Base-by-base conservation (phyloP, 306 rosid species). In the Aeschynomene evenia region DNA sequence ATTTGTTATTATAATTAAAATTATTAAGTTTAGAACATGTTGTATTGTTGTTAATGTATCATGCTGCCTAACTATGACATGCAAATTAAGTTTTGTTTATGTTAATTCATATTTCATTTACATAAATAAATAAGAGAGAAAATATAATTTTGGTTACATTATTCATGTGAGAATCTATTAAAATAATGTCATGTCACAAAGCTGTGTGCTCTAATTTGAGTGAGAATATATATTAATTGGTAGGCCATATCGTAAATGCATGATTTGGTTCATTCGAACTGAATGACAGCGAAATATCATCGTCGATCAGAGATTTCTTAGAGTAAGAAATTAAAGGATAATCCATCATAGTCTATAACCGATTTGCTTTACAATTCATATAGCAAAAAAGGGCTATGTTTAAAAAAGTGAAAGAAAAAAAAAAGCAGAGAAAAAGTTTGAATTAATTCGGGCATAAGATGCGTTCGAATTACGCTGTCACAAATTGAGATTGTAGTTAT, bases 401-500 rank as follows among this genome's bases (percentile, higher is more conserved):
- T n/a, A n/a, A 5, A 45, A 15, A 15, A 15, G 22, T 28, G 3
- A 28, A 45, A 45, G 2, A 4, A 16, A 48, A 5, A 54, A 24
- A 14, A 6, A 0, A 3, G 28, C n/a, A 4, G 19, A 42, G 2
- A 24, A 13, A 37, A 4, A 19, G 37, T 36, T 46, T 46, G 43
- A 70, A n/a, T n/a, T 24, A 4, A 28, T 48, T 63, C 80, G 59
- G 83, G 45, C 51, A 65, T 53, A 23, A 5, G 64, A 80, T 63
- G 87, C 87, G 82, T 81, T 71, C 45, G 21, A 26, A 57, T 37
- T 63, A 77, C 84, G 85, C 66, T 39, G 20, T 2, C 42, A 40
- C 8, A 9, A 0, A 13, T 5, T 5, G 9, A 9, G 40, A 53
- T 53, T 21, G 56, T 2, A 50, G 56, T 50, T 50, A 50, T 50